Evolutionary conservation across 164 flowering plant species (phyloP), one percentile per base, ranked within the genome.

Genomic region (Umbellularia californica): DNA sequence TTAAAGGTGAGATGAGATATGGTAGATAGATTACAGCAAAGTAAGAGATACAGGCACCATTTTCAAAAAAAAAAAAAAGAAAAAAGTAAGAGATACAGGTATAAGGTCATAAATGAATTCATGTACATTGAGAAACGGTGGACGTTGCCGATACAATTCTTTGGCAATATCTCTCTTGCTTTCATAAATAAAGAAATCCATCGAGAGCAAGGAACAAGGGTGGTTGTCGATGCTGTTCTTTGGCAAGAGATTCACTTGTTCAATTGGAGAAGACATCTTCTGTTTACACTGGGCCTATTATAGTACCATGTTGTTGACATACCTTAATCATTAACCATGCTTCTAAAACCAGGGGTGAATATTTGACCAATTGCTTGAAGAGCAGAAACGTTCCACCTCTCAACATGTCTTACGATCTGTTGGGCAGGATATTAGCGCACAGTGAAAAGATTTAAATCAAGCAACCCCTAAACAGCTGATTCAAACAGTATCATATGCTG

Each of bases 351-450:
- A 19, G 92, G 88, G 60, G 89, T 87, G 76, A 95, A 92, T 82
- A 95, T 89, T 82, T 93, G 98, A 24, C 84, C 82, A 77, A 95
- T 76, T n/a, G 99, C 98, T 87, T 90, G 87, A 28, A 90, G 80
- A 71, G 99, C 95, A 70, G 97, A 88, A 60, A 90, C 79, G 74
- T 83, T 85, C 99, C 99, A 95, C 65, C 89, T 90, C 84, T 95
- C 99, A 27, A 83, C 85, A 86, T 95, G 99, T 85, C 91, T 86
- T 64, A 88, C 85, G 78, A 95, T 89, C 97, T 95, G 87, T 33
- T 28, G 65, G 70, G 35, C 55, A 24, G 64, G 17, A 50, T 55
- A 70, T 47, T 20, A 52, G 47, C 20, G 73, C 51, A 77, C 2
- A 7, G 9, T 33, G 22, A 2, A 23, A 65, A 70, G 27, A n/a